Evolutionary conservation across 73 alveolate species (phyloP), one percentile per base, ranked within the genome.

Genomic region (Stentor coeruleus): DNA sequence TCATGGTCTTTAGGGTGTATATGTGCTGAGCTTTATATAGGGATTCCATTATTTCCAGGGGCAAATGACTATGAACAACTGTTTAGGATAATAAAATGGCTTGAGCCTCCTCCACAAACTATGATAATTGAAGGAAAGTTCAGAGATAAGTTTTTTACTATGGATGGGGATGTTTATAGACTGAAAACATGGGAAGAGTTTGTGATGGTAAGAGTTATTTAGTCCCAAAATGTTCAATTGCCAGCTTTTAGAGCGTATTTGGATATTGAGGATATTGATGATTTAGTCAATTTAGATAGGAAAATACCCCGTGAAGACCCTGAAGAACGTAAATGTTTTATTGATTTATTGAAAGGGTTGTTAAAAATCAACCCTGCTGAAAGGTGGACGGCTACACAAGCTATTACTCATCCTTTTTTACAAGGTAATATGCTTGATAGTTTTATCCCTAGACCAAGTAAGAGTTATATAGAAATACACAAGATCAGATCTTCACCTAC

Each of bases 1-100:
- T 60, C 89, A 85, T 93, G 98, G 96, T 85, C 94, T 30, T 85
- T 93, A 3, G 98, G 98, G 38, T 88, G 94, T 80, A 88, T 88
- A 73, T 77, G 91, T 58, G 94, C 89, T 31, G 94, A 88, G 40
- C 90, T 88, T 26, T 88, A 76, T 73, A 75, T 87, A 35, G 94
- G 94, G 30, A 88, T 88, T 3, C 94, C 94, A 3, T 82, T 88
- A 38, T 88, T 88, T 40, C 94, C 94, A 36, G 94, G 94, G 33
- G 82, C 81, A 76, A 84, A 85, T 3, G 94, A 88, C 55, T 88
- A 88, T 77, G 84, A 85, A 75, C 84, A 88, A 74, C 73, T 57
- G 28, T 57, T 20, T 57, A 57, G 73, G 73, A 57, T 57, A 20
- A 57, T 57, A 20, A n/a, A 57, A 2, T 31, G 15, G 15, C 28